phyloP scores from a whole-genome alignment of 73 alveolate species.

The Symbiodinium pilosum region DNA sequence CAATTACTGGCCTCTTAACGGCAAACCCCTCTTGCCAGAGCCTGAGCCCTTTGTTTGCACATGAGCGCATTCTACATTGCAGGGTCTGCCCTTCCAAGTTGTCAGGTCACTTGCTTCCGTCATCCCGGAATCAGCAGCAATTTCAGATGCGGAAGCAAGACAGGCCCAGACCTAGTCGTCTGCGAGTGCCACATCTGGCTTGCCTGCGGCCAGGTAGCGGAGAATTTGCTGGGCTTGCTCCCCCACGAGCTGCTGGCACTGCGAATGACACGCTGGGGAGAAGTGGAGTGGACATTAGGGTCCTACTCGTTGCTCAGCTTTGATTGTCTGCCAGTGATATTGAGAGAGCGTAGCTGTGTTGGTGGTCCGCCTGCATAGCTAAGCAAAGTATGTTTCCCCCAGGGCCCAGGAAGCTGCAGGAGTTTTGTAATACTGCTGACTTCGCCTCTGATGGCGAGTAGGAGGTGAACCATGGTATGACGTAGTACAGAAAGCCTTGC shows the following conservation, averaged over 20 bases:
- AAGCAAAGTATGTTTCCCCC: too few species aligned
- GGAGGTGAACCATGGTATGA: too few species aligned
- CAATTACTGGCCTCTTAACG: conserved; percentile 79
- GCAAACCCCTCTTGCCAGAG: conserved; percentile 36
- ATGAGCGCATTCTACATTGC: neutral
- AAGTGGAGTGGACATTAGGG: conserved; percentile 50
- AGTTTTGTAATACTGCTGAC: too few species aligned
- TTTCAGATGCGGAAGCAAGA: conserved; percentile 33
- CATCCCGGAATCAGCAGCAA: neutral
- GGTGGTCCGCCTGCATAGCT: too few species aligned
- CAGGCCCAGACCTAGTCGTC: neutral
- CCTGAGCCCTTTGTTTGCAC: neutral
- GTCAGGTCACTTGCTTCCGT: conserved; percentile 59
- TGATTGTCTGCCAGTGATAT: too few species aligned
- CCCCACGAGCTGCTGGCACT: neutral
- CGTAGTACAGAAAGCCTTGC: too few species aligned
- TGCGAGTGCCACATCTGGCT: too few species aligned
- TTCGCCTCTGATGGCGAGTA: too few species aligned
- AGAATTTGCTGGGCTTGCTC: neutral
- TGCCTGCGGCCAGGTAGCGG: conserved; percentile 8
- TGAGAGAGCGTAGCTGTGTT: too few species aligned
- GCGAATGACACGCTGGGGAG: conserved; percentile 79
- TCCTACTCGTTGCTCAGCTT: conserved; percentile 43
- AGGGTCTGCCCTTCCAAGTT: neutral
- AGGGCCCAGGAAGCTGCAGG: too few species aligned